Conservation (phyloP, 2,329 filamentous ascomycete species). For the Shiraia sp. region DNA sequence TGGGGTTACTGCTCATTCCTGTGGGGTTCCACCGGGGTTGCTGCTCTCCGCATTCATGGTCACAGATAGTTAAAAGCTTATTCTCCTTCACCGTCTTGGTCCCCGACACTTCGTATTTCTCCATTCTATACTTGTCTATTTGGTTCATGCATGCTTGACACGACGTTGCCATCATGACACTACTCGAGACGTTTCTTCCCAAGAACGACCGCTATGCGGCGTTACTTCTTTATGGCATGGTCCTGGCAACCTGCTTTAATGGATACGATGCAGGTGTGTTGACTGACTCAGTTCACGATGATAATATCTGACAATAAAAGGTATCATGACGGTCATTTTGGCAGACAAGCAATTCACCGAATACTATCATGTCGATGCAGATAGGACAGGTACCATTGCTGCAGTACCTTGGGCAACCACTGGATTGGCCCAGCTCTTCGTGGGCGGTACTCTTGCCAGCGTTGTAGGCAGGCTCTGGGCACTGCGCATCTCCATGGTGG, state of each 20-base stretch:
- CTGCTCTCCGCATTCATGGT: no score
- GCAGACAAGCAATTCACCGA: constrained; percentile 7
- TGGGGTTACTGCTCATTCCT: no score
- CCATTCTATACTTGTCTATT: no score
- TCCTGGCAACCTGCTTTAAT: constrained; percentile 10
- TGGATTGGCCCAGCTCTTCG: constrained; percentile 5
- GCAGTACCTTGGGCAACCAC: constrained; percentile 4
- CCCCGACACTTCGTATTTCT: no score
- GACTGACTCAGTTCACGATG: neutral
- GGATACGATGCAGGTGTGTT: constrained; percentile 9
- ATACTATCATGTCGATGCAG: constrained; percentile 7
- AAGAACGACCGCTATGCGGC: constrained; percentile 9
- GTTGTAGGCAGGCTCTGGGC: constrained; percentile 4
- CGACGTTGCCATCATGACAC: neutral
- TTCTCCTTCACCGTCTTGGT: no score
- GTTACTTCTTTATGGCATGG: constrained; percentile 9
- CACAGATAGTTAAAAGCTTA: no score
- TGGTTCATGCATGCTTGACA: no score
- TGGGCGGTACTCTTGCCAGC: constrained; percentile 4
- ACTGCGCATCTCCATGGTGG: constrained; percentile 5
- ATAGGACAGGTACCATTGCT: constrained; percentile 4
- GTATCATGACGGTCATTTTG: constrained; percentile 9
- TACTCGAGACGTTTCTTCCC: constrained; percentile 6
- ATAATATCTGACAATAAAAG: neutral
- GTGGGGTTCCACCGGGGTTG: no score